Base-by-base conservation (phyloP, 2,329 filamentous ascomycete species). In the Hymenoscyphus salicellus region DNA sequence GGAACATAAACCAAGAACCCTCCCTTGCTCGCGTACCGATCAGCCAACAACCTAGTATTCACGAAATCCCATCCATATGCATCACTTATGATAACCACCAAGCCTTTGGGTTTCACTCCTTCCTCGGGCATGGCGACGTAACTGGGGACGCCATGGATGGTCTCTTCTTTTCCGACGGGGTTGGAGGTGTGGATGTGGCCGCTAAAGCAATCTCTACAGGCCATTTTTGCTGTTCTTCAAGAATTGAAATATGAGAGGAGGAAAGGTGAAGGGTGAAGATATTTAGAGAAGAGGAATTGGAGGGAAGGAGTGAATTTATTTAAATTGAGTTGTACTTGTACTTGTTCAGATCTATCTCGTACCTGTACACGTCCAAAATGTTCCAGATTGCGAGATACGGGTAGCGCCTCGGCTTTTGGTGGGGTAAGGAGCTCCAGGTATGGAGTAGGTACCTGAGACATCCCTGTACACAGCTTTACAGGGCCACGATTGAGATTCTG, bases 1-100 rank as follows among this genome's bases (percentile, higher is more conserved):
- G 82, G 83, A 32, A 83, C 68, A 68, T 82, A 82, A 28, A 84
- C 81, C 5, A 75, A 72, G 67, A 78, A 81, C 3, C 72, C 73
- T 0, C 80, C 79, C 59, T 77, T 77, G 62, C 77, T 74, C 16
- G 82, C 82, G 71, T 83, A 84, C 32, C 73, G 70, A 68, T 84
- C 82, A 2, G 81, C 80, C 8, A 84, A 70, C 3, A 82, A 72
- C 16, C 81, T 75, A 55, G 78, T 80, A 71, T 85, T 84, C 36
- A 75, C 71, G 38, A 84, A 77, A 10, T 77, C 72, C 78, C 81
- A 83, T 4, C 83, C 82, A 66, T 84, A 84, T 2, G 79, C 78
- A 71, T 84, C 82, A 1, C 81, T 73, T 38, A 84, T 76, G 63
- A 83, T 78, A 30, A 84, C 78, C 2, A 84, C 72, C 58, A 82